Percentiles rank a stretch among this genome's conserved stretches.
These are phyloP conservation scores for Neofusicoccum laricinum DNA, from an alignment of 2,329 filamentous ascomycete genomes.

Conservation along the genomic window DNA sequence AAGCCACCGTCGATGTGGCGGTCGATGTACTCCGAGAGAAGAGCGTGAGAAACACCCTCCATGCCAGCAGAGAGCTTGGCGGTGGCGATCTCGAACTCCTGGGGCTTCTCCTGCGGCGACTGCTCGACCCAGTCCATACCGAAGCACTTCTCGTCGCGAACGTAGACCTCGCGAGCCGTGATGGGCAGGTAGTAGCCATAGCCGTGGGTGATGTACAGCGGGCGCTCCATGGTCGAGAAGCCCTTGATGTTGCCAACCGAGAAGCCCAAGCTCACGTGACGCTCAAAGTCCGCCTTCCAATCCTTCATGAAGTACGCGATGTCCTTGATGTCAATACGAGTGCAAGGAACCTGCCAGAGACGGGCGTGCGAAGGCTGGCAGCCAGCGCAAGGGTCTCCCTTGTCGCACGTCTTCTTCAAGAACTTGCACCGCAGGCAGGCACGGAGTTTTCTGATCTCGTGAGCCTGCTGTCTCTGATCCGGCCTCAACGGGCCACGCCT, in stretches of 20 bases:
- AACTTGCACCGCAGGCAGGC: constrained; percentile 97
- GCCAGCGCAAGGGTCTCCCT: constrained; percentile 91
- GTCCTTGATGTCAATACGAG: constrained; percentile 97
- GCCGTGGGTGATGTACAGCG: constrained; percentile 92
- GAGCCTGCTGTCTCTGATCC: constrained; percentile 93
- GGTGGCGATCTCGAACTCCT: constrained; percentile 81
- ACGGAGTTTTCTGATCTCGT: constrained; percentile 91
- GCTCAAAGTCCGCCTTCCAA: constrained; percentile 95
- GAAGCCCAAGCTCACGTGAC: constrained; percentile 81
- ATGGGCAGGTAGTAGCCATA: constrained; percentile 92
- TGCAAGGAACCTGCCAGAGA: constrained; percentile 96
- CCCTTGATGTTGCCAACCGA: constrained; percentile 96
- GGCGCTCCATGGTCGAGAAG: constrained; percentile 59
- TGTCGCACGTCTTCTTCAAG: constrained; percentile 98
- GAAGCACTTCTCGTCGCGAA: constrained; percentile 89
- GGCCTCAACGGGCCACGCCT: constrained; percentile 85
- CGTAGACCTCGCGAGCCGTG: constrained; percentile 89
- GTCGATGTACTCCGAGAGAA: constrained; percentile 88
- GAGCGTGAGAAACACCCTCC: constrained; percentile 77
- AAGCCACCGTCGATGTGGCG: constrained; percentile 91
- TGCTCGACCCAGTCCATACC: constrained; percentile 91
- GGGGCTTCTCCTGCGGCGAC: constrained; percentile 68
- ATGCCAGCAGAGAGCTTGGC: constrained; percentile 85
- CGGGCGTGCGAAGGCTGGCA: constrained; percentile 95
- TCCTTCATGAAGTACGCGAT: constrained; percentile 99